Base-by-base conservation (phyloP, 2,329 filamentous ascomycete genomes). In the Sphaerulina populicola region DNA sequence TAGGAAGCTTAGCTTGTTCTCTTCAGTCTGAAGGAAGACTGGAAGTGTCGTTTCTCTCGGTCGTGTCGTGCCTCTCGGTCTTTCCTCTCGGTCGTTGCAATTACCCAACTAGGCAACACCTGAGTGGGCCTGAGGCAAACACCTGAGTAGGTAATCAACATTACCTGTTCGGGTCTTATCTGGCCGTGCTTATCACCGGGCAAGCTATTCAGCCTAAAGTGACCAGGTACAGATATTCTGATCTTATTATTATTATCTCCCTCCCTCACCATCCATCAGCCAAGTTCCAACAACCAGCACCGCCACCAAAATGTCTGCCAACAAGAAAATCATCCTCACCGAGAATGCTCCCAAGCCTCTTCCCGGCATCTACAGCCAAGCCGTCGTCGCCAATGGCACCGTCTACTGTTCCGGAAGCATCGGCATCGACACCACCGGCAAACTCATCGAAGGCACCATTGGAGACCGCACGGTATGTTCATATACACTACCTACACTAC, bases 331-430 rank as follows among this genome's bases (percentile, higher is more conserved):
- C 49, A 53, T 64, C 55, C 47, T 57, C 38, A 64, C 62, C 41
- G 50, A 60, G 23, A 60, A 62, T n/a, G 63, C 62, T 29, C 63
- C 62, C 6, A 52, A 53, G 36, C 55, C 60, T 1, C 51, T 62
- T 14, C 49, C 60, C 1, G 62, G 60, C 29, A 58, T 67, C 53
- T 61, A 60, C 53, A 61, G 52, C 52, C 66, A 68, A 60, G 66
- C 66, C 44, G 63, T 68, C 48, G 53, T 67, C 33, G 64, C 65
- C 66, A 80, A 81, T 61, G 82, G 81, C 60, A 77, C 83, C 65
- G 79, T 87, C n/a, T 86, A 84, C 71, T 85, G 82, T 71, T 84
- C 80, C 1, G 83, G 83, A 86, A 30, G 78, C 77, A 11, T 70
- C 80, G 60, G 75, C 82, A 57, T 75, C 79, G 23, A 27, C 0